Conservation (phyloP, 192 early-diverging fungal genomes). For the Piromyces sp. region DNA sequence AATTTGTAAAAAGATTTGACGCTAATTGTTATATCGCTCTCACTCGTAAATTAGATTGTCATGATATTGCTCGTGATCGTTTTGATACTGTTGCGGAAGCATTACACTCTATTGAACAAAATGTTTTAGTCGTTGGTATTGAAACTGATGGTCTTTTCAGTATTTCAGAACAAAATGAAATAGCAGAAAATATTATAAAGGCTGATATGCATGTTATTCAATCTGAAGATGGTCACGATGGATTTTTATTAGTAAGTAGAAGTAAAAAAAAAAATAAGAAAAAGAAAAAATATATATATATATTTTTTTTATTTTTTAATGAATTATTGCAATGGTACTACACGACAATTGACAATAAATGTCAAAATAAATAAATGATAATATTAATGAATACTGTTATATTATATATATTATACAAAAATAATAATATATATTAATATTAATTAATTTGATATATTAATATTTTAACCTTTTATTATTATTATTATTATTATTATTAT, state of each 20-base stretch:
- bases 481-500: no score
- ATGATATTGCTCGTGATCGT: not conserved
- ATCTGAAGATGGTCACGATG: slow-evolving; percentile 91
- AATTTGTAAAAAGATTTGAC: slow-evolving; percentile 58
- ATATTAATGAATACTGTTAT: no score
- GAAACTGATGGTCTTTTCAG: slow-evolving; percentile 93
- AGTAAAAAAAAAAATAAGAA: no score
- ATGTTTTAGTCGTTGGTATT: slow-evolving; percentile 17
- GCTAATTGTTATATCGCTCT: not conserved
- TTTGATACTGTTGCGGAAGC: not conserved
- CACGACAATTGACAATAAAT: no score
- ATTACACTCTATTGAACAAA: not conserved
- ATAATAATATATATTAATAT: no score
- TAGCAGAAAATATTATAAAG: slow-evolving; percentile 69
- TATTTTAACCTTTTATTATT: no score
- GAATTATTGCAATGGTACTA: no score
- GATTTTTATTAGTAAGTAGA: not conserved
- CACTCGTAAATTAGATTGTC: not conserved
- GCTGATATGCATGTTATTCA: slow-evolving; percentile 74
- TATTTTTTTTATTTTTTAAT: no score
- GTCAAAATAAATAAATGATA: no score
- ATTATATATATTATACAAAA: no score
- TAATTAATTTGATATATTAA: no score
- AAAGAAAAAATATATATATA: no score
- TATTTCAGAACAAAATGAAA: slow-evolving; percentile 86